phyloP scores from a whole-genome alignment of 208 protist genomes.

The Trypanosoma congolense region DNA sequence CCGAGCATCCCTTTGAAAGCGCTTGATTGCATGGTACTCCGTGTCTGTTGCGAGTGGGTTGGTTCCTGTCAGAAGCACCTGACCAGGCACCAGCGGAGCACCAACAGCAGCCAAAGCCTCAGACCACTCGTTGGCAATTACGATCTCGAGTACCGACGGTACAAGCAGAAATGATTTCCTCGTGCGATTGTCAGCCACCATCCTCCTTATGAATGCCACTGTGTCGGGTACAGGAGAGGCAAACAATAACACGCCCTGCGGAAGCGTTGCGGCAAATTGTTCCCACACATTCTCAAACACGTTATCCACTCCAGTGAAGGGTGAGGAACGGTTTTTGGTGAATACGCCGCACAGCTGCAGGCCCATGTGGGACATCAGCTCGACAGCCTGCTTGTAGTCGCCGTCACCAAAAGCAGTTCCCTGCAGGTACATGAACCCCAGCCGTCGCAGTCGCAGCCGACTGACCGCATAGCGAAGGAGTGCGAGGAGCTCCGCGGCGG shows the following conservation, averaged over 20 bases:
- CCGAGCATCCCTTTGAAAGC: background rate
- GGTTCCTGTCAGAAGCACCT: background rate
- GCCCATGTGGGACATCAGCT: conserved; percentile 1
- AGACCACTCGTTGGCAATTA: background rate
- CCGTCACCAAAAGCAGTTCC: background rate
- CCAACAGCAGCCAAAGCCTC: background rate
- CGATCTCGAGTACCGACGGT: background rate
- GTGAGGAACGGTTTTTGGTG: background rate
- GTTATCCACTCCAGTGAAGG: background rate
- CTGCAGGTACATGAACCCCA: conserved; percentile 12
- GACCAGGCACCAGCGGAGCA: background rate
- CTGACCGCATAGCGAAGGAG: conserved; percentile 2
- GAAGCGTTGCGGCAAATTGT: background rate
- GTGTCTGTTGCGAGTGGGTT: conserved; percentile 3
- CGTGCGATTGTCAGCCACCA: conserved; percentile 5
- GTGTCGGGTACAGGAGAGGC: background rate
- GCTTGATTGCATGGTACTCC: background rate
- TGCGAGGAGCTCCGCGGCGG: conserved; percentile 1
- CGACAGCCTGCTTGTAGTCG: conserved; percentile 7
- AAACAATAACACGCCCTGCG: conserved; percentile 1
- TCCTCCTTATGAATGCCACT: background rate
- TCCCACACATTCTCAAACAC: background rate
- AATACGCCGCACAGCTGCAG: background rate
- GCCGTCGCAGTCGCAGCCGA: background rate
- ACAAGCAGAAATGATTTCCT: background rate